Percentiles rank a stretch among this genome's conserved stretches.
phyloP scores from a whole-genome alignment of 805 yeast genomes.

The Dipodascus albidus region DNA sequence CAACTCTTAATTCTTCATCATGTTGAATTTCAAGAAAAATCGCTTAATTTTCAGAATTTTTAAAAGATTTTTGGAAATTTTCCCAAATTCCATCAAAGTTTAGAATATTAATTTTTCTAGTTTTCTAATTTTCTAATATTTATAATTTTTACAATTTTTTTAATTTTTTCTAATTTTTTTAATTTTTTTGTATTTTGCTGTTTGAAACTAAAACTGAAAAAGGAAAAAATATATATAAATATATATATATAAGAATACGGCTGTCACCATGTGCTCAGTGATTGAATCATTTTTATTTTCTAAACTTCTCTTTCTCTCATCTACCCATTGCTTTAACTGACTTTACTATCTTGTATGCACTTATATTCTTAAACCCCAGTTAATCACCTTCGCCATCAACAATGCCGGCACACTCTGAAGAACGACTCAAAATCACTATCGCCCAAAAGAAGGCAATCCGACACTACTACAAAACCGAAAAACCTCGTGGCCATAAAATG shows the following conservation, averaged over 20 bases:
- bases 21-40: too few species aligned
- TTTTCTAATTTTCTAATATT: too few species aligned
- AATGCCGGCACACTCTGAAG: not conserved
- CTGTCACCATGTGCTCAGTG: not conserved
- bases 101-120: too few species aligned
- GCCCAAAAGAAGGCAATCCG: not conserved
- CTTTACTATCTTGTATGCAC: not conserved
- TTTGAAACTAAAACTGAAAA: not conserved
- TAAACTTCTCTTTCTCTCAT: not conserved
- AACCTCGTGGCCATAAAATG: not conserved
- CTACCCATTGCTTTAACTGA: not conserved
- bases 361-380: not conserved
- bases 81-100: too few species aligned
- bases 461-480: not conserved
- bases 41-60: too few species aligned
- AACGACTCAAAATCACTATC: not conserved
- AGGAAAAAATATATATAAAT: too few species aligned
- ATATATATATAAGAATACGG: not conserved
- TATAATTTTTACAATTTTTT: not conserved
- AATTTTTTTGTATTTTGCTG: not conserved
- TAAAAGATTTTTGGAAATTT: too few species aligned
- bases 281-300: too few species aligned
- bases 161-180: not conserved
- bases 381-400: not conserved
- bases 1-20: too few species aligned